Evolutionary conservation across 2,329 filamentous ascomycete species (phyloP).

Genomic region (Elsinoe australis): DNA sequence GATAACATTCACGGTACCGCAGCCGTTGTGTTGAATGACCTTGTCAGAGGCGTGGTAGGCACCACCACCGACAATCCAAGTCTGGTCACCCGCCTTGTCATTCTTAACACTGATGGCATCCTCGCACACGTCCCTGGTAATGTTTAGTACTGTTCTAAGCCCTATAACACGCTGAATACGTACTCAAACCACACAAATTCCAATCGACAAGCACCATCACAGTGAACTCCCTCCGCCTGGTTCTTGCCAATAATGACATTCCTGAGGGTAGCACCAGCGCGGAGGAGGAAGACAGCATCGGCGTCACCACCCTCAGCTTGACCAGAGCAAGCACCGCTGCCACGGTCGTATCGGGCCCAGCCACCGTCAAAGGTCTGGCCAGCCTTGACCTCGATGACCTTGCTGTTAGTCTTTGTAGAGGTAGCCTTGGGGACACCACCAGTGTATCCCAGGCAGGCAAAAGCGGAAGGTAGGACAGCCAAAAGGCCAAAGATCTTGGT

Average conservation of each 20-base stretch:
- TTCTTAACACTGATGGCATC: conserved; percentile 31
- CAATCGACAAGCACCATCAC: conserved; percentile 42
- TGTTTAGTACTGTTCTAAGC: too few relatives aligned
- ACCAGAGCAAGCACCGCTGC: conserved; percentile 35
- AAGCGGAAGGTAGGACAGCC: conserved; percentile 22
- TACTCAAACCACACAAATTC: conserved; percentile 45
- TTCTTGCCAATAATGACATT: conserved; percentile 49
- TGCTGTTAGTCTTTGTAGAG: conserved; percentile 20
- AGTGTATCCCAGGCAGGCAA: conserved; percentile 21
- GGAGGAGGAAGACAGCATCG: conserved; percentile 47
- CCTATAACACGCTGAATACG: too few relatives aligned
- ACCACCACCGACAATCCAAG: conserved; percentile 28
- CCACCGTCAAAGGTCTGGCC: conserved; percentile 30
- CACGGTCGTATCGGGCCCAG: conserved; percentile 35
- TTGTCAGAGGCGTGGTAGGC: conserved; percentile 35
- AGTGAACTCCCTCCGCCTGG: conserved; percentile 47
- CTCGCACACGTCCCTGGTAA: conserved; percentile 41
- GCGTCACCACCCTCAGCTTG: conserved; percentile 37
- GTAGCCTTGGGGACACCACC: conserved; percentile 20
- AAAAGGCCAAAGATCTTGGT: conserved; percentile 20
- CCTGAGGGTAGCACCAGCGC: conserved; percentile 44
- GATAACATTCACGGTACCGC: conserved; percentile 34
- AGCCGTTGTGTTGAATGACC: conserved; percentile 39
- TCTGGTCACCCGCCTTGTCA: conserved; percentile 21
- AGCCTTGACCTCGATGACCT: conserved; percentile 29